Base-by-base conservation (phyloP, 768 basidiomycete species). In the Sporobolomyces roseus region DNA sequence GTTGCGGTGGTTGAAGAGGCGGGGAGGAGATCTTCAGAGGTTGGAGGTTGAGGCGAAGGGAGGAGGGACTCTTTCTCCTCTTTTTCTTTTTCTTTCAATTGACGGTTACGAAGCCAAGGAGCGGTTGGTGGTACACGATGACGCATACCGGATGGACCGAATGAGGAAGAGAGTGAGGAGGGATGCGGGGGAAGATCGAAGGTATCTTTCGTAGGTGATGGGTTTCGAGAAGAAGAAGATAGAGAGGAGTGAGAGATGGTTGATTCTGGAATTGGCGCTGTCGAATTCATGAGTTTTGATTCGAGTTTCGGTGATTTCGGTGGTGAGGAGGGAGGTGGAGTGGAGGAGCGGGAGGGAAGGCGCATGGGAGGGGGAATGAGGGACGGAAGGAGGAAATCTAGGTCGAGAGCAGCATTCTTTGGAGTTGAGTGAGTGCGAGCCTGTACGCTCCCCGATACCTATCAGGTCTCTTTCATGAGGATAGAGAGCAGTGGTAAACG, bases 11-110 rank as follows among this genome's bases (percentile, higher is more conserved):
- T 8, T 12, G 32, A 4, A 13, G 64, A 23, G 23, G 43, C 35
- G 30, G 13, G n/a, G 32, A 16, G 23, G 52, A 21, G 5, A 29
- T 52, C 23, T 46, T 46, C 45, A 21, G 21, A 46, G 45, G 49
- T 10, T 23, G 45, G 45, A 23, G 12, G 12, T 21, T 13, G 45
- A 13, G 10, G 10, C 12, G 12, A 14, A 13, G 10, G 13, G 21
- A 14, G 29, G 41, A 10, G 4, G 49, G 25, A 27, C 49, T 50
- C 49, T 16, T 25, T 33, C 58, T 41, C 50, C 41, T 30, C 35
- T 30, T 27, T 58, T 41, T 32, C 54, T 25, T 68, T 29, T n/a
- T 60, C 58, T 60, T 60, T 60, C 10, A 46, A 27, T 33, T 60
- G 17, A 4, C 45, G 58, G 21, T 60, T 46, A 3, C 58, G 58